Evolutionary conservation across 306 rosid species (phyloP).

Genomic region (Acacia confusa): DNA sequence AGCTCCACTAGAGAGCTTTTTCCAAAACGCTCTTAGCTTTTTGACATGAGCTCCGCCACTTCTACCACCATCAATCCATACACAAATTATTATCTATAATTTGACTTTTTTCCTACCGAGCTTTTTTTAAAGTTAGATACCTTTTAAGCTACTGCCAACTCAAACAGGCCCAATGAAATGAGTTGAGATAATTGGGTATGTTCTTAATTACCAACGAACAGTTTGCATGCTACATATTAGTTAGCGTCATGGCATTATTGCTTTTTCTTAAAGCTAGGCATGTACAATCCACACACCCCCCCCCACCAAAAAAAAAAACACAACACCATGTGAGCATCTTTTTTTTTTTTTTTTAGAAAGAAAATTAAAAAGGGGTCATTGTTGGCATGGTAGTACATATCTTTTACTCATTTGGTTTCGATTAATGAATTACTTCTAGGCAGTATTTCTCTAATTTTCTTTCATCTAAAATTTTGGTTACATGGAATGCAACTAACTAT

Average conservation of each 20-base stretch:
- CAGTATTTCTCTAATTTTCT: not conserved
- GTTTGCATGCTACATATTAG: not conserved
- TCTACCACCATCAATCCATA: too few species aligned
- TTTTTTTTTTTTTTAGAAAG: not conserved
- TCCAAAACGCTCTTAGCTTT: too few species aligned
- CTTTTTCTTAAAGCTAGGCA: conserved; percentile 3
- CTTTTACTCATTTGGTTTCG: conserved; percentile 2
- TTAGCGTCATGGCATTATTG: not conserved
- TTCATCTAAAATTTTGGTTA: conserved; percentile 25
- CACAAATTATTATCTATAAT: too few species aligned
- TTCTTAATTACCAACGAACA: conserved; percentile 7
- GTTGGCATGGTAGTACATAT: conserved; percentile 1
- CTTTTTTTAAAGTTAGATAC: too few species aligned
- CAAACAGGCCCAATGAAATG: too few species aligned
- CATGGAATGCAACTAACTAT: conserved; percentile 15
- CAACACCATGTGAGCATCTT: not conserved
- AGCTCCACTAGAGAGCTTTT: too few species aligned
- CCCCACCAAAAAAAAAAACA: too few species aligned
- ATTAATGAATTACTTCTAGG: not conserved
- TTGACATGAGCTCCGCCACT: too few species aligned
- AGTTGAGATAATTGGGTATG: conserved; percentile 4
- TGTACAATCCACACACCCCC: not conserved
- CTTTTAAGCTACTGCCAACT: too few species aligned
- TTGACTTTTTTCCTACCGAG: too few species aligned
- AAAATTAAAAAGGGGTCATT: not conserved